Evolutionary conservation across 192 early-diverging fungal genomes (phyloP), one percentile per base, ranked within the genome.

Genomic region (Gigaspora rosea): DNA sequence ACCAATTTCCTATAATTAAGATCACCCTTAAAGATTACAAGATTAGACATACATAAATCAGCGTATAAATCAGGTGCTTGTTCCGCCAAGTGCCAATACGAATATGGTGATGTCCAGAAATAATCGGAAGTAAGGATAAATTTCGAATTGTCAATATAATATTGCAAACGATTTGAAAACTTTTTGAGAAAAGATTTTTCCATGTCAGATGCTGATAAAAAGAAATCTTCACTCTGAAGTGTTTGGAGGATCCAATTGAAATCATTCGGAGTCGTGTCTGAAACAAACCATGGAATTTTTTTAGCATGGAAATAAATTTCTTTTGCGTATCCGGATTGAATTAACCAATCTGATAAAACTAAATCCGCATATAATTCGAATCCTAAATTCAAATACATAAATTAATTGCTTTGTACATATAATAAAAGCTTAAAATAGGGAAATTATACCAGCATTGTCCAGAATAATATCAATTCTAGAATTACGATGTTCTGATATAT

Each of bases 21-120:
- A 78, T 99, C 97, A 49, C 97, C 97, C 82, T 99, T 99, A 80
- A 96, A 98, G 15, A 99, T 89, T 56, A 94, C 85, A 27, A 95
- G 61, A 41, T 90, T 84, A 1, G 94, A 82, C 52, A 84, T 80
- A 15, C 68, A 76, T 85, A 88, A 81, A 51, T 88, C 82, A 7
- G 80, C 59, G 82, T 88, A 96, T 13, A 97, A 79, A 27, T 88
- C 88, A 27, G 87, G 85, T 20, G 89, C 91, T 61, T 86, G 83
- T 2, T 85, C 89, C 10, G 87, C 87, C 47, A 99, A 83, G 63
- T 95, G 90, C 80, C 92, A 88, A 85, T 91, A 97, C 0, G 95
- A 80, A 62, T 91, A 92, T 54, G 93, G 93, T 1, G 88, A 87
- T 9, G 94, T 95, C 96, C 95, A 99, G 75, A 97, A 97, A 22